These are phyloP conservation scores for Podospora anserina DNA, from an alignment of 495 filamentous ascomycete species.

Conservation along the genomic window DNA sequence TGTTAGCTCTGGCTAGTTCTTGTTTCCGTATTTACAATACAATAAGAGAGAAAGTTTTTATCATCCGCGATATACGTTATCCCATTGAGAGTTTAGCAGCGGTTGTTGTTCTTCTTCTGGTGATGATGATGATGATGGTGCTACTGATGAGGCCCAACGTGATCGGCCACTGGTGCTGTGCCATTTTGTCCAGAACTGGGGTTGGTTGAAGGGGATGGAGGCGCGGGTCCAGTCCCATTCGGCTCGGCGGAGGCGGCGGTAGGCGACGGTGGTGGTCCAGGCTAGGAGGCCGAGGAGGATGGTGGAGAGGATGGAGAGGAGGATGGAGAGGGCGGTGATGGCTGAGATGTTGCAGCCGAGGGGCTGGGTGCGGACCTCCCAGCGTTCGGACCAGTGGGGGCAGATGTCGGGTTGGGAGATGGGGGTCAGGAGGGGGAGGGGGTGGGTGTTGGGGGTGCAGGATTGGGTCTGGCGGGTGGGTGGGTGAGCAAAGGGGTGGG, in stretches of 20 bases:
- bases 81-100: neutral
- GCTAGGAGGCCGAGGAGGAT: constrained; percentile 36
- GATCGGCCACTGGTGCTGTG: neutral
- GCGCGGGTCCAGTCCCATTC: neutral
- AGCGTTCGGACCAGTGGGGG: constrained; percentile 48
- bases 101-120: neutral
- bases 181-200: neutral
- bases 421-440: constrained; percentile 44
- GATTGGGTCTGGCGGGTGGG: constrained; percentile 38
- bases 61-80: neutral
- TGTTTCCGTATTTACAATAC: neutral
- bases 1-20: constrained; percentile 73
- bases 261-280: constrained; percentile 11
- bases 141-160: neutral
- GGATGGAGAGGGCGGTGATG: constrained; percentile 44
- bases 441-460: constrained; percentile 47
- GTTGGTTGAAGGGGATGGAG: neutral
- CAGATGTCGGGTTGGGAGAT: constrained; percentile 44
- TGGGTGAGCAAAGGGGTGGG: neutral
- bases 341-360: constrained; percentile 53
- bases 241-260: neutral
- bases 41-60: neutral
- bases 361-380: constrained; percentile 48
- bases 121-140: neutral
- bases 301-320: constrained; percentile 40